phyloP scores from a whole-genome alignment of 257 asterid genomes.

The Salvia splendens region DNA sequence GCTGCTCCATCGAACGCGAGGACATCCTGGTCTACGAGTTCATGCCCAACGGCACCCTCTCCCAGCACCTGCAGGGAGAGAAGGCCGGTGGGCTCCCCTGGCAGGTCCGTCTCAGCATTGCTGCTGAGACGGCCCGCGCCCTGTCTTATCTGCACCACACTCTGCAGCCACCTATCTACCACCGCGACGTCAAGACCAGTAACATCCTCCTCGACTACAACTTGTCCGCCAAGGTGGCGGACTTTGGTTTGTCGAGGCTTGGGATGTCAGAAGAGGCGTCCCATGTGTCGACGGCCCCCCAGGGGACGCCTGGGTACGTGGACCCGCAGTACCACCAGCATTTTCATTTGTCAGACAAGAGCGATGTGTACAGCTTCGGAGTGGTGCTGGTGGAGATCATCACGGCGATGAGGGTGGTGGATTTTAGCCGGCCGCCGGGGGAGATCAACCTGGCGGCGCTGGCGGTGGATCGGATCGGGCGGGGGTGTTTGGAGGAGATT shows the following conservation, averaged over 20 bases:
- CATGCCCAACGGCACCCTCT: slow-evolving; percentile 8
- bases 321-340: slow-evolving; percentile 16
- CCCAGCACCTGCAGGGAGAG: background rate
- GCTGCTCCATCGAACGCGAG: slow-evolving; percentile 3
- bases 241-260: slow-evolving; percentile 14
- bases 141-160: background rate
- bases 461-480: slow-evolving; percentile 10
- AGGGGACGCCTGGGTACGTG: slow-evolving; percentile 20
- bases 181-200: slow-evolving; percentile 10
- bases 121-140: background rate
- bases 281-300: slow-evolving; percentile 11
- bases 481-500: background rate
- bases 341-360: slow-evolving; percentile 3
- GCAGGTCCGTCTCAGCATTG: slow-evolving; percentile 7
- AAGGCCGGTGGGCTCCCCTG: slow-evolving; percentile 10
- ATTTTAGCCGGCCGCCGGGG: background rate
- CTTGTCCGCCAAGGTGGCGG: background rate
- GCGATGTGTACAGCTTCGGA: slow-evolving; percentile 16
- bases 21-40: slow-evolving; percentile 11
- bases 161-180: background rate
- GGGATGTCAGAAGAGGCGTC: slow-evolving; percentile 1
- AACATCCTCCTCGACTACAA: slow-evolving; percentile 14
- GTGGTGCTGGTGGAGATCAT: slow-evolving; percentile 11
- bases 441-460: slow-evolving; percentile 11
- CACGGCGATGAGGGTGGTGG: slow-evolving; percentile 1